Conservation (phyloP, 139 green algal species). For the Trebouxia sp. region DNA sequence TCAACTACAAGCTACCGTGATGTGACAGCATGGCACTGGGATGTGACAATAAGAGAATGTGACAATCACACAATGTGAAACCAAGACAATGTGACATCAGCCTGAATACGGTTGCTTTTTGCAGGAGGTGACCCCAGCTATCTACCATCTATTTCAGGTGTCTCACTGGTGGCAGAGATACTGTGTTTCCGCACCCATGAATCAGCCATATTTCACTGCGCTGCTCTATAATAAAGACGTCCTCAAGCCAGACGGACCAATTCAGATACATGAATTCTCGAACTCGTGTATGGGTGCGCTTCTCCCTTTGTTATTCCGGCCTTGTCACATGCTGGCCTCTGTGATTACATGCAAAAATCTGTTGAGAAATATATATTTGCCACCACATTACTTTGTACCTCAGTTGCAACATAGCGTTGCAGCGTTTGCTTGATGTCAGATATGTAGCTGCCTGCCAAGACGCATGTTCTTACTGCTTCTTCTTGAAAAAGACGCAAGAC, state of each 20-base stretch:
- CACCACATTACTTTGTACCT: too few relatives aligned
- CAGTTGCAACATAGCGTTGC: too few relatives aligned
- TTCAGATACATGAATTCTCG: slow-evolving; percentile 35
- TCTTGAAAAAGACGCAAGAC: background rate
- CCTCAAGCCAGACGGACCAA: background rate
- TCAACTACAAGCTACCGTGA: background rate
- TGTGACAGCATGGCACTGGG: too few relatives aligned
- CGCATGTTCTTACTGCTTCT: too few relatives aligned
- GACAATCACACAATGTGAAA: background rate
- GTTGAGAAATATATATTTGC: too few relatives aligned
- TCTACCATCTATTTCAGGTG: slow-evolving; percentile 35
- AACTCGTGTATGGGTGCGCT: slow-evolving; percentile 55
- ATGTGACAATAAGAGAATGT: background rate
- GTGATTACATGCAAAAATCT: background rate
- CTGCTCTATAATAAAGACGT: slow-evolving; percentile 49
- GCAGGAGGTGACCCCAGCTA: slow-evolving; percentile 64
- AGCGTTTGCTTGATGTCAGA: too few relatives aligned
- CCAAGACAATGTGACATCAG: background rate
- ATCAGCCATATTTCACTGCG: slow-evolving; percentile 59
- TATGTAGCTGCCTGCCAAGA: too few relatives aligned
- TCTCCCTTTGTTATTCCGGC: background rate
- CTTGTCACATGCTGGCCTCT: background rate
- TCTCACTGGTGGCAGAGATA: slow-evolving; percentile 55
- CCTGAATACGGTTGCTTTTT: background rate
- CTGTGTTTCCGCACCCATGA: background rate